These are phyloP conservation scores for Candida tropicalis DNA, from an alignment of 1,139 yeast species.

Conservation along the genomic window DNA sequence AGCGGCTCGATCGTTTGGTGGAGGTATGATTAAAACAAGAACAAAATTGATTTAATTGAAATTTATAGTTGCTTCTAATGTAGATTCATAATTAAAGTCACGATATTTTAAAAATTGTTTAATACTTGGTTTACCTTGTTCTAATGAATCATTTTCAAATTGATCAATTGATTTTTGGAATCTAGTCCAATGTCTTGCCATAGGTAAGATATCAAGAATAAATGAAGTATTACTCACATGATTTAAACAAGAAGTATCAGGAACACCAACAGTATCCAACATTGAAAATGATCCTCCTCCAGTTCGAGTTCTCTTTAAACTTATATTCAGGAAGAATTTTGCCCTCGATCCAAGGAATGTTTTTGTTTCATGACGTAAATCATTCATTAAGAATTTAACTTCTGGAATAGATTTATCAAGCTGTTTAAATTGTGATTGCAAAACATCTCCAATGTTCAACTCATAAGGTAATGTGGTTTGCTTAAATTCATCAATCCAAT, in stretches of 20 bases:
- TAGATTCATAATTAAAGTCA: conserved; percentile 32
- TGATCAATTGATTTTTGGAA: conserved; percentile 34
- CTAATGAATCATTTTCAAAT: conserved; percentile 24
- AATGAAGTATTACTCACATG: conserved; percentile 23
- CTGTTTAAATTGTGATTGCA: conserved; percentile 5
- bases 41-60: conserved; percentile 38
- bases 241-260: conserved; percentile 26
- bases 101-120: conserved; percentile 38
- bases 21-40: conserved; percentile 59
- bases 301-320: conserved; percentile 13
- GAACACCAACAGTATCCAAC: conserved; percentile 27
- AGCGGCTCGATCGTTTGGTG: conserved; percentile 74
- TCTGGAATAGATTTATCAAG: conserved; percentile 7
- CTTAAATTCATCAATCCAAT: conserved; percentile 28
- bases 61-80: conserved; percentile 8
- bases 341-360: conserved; percentile 30
- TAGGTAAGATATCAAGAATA: conserved; percentile 36
- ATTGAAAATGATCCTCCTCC: conserved; percentile 12
- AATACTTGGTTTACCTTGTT: conserved; percentile 24
- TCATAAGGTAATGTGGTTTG: conserved; percentile 38
- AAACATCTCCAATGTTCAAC: conserved; percentile 30
- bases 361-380: conserved; percentile 19
- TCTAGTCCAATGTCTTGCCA: conserved; percentile 35
- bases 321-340: conserved; percentile 25
- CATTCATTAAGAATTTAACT: conserved; percentile 17